Conservation (phyloP, 2,329 filamentous ascomycete genomes). For the Botrytis pseudocinerea region DNA sequence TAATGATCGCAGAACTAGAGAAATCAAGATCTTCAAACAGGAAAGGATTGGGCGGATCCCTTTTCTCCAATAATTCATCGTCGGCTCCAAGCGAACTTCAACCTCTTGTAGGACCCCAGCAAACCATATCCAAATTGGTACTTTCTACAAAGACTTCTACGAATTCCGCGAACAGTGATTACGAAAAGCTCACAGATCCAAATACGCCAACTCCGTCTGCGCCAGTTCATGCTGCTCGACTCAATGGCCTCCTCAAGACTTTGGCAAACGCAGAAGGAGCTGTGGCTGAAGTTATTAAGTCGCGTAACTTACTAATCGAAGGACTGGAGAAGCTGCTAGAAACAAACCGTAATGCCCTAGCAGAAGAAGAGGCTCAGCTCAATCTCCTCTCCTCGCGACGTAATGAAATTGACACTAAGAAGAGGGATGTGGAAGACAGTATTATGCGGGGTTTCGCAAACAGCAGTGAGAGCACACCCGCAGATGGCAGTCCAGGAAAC, state of each 20-base stretch:
- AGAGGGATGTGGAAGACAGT: slow-evolving; percentile 83
- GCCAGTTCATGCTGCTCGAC: slow-evolving; percentile 86
- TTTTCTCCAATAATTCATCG: slow-evolving; percentile 62
- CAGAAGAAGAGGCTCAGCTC: slow-evolving; percentile 67
- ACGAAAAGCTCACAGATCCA: slow-evolving; percentile 77
- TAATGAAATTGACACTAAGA: slow-evolving; percentile 73
- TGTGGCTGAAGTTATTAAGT: slow-evolving; percentile 85
- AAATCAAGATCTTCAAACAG: slow-evolving; percentile 57
- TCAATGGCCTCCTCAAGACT: slow-evolving; percentile 86
- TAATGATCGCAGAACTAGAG: slow-evolving; percentile 56
- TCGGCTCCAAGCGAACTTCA: slow-evolving; percentile 74
- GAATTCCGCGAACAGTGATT: slow-evolving; percentile 75
- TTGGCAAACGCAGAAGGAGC: slow-evolving; percentile 86
- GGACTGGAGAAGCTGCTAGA: slow-evolving; percentile 82
- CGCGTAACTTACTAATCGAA: slow-evolving; percentile 72
- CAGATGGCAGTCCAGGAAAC: slow-evolving; percentile 43
- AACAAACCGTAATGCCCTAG: slow-evolving; percentile 68
- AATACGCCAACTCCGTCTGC: slow-evolving; percentile 69
- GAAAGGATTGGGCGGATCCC: slow-evolving; percentile 61
- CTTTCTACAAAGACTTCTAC: slow-evolving; percentile 66
- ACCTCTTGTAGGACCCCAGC: slow-evolving; percentile 72
- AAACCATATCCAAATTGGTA: slow-evolving; percentile 71
- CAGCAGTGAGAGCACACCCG: slow-evolving; percentile 51
- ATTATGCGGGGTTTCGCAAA: slow-evolving; percentile 83
- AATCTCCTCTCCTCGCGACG: slow-evolving; percentile 66